Percentiles rank a stretch among this genome's conserved stretches.
Evolutionary conservation across 108 stramenopile species (phyloP).

Genomic region (Discostella pseudostelligera): DNA sequence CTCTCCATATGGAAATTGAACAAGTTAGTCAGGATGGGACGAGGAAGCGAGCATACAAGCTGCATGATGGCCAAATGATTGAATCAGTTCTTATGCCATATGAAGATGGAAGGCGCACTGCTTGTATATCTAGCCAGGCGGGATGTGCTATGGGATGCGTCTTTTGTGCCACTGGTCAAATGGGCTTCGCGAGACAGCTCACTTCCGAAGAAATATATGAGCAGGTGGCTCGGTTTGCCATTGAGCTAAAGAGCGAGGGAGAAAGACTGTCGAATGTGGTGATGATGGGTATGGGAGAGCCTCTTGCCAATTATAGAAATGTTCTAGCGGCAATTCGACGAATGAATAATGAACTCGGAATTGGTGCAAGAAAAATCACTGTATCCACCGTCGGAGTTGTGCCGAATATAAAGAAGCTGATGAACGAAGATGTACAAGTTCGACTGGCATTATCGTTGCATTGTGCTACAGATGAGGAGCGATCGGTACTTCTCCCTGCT

Average conservation of each 20-base stretch:
- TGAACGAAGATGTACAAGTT: conserved; percentile 62
- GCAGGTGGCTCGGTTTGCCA: conserved; percentile 81
- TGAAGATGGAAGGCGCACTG: conserved; percentile 91
- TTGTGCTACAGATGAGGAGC: conserved; percentile 87
- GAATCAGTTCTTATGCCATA: conserved; percentile 98
- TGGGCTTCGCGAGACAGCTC: conserved; percentile 94
- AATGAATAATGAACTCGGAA: conserved; percentile 88
- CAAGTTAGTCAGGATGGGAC: conserved; percentile 88
- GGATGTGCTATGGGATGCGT: conserved; percentile 95
- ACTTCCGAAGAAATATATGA: conserved; percentile 91
- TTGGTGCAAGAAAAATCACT: conserved; percentile 93
- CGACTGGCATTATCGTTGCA: conserved; percentile 91
- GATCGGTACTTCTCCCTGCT: conserved; percentile 86
- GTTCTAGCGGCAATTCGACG: conserved; percentile 84
- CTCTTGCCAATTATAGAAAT: conserved; percentile 92
- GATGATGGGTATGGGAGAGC: conserved; percentile 97
- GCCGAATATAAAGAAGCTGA: conserved; percentile 74
- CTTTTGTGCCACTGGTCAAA: conserved; percentile 87
- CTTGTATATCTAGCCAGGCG: conserved; percentile 95
- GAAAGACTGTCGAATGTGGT: conserved; percentile 92
- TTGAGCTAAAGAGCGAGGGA: conserved; percentile 50
- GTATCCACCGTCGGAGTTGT: conserved; percentile 91
- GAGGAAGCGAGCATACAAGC: conserved; percentile 85
- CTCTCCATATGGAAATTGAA: conserved; percentile 64
- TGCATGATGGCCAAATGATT: conserved; percentile 90